Base-by-base conservation (phyloP, 2,329 filamentous ascomycete species). In the Penicillium nordicum region DNA sequence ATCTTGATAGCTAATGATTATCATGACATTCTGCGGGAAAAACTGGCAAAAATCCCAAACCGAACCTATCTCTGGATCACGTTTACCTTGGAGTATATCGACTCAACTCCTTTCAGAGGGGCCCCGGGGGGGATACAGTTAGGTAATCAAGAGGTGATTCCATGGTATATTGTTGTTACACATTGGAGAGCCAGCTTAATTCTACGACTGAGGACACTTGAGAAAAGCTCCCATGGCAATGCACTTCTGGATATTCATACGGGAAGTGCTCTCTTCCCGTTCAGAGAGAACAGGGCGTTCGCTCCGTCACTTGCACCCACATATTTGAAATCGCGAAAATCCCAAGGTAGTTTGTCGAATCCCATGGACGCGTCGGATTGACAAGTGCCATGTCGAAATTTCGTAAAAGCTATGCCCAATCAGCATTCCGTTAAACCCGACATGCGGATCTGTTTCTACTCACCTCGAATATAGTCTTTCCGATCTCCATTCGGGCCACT, bases 261-360 rank as follows among this genome's bases (percentile, higher is more conserved):
- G 14, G 21, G 21, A 42, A 42, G 14, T n/a, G 16, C 12, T 27
- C 11, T 45, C 23, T 21, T n/a, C 21, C n/a, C 21, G 2, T 2
- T 44, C 16, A 53, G 9, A 25, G 25, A 40, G 27, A 53, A 47
- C 3, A 38, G 23, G 21, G 14, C 27, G 23, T 38, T 54, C 55
- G 54, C 38, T 60, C 52, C 10, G n/a, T 58, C 14, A 63, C 52
- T 44, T 61, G 61, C 3, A 59, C 59, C 57, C 54, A 60, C 61
- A 61, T 61, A 53, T 63, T 41, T 18, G 61, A 61, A 16, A 63
- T 60, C 1, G 59, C 49, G 32, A 61, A 63, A 44, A 61, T 54
- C 11, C 59, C 61, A 21, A 61, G 59, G 27, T 55, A 53, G n/a
- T 63, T 63, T 21, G 37, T 47, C 37, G 34, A 54, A 32, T 56